A percentile compares a stretch with the other conserved stretches of the same genome.
phyloP scores from a whole-genome alignment of 805 yeast genomes.

The Candida succiphila region DNA sequence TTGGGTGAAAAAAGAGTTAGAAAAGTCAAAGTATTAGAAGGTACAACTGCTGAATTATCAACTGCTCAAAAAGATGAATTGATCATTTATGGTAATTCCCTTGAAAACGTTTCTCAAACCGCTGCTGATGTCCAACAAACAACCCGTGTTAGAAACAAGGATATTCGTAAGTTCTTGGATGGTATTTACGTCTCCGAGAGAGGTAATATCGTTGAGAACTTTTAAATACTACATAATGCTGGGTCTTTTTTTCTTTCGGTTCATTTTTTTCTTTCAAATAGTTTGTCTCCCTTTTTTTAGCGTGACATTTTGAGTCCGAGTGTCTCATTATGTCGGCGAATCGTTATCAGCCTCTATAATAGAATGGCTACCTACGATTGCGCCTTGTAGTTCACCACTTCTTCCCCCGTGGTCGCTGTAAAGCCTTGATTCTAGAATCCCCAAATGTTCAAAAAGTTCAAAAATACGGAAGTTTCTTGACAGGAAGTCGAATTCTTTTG shows the following conservation, averaged over 20 bases:
- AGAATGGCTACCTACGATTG: conserved; percentile 24
- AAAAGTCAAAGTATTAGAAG: conserved; percentile 75
- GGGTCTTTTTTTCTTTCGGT: background rate
- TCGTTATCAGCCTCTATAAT: conserved; percentile 20
- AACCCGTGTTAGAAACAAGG: conserved; percentile 99
- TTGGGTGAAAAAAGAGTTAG: conserved; percentile 99
- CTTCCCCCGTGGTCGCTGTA: too few relatives aligned
- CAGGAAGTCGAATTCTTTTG: too few relatives aligned
- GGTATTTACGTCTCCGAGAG: conserved; percentile 99
- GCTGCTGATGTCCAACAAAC: conserved; percentile 98
- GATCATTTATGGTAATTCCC: conserved; percentile 86
- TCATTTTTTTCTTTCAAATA: conserved; percentile 1
- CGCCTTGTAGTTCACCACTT: conserved; percentile 8
- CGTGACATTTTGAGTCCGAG: conserved; percentile 18
- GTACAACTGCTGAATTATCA: conserved; percentile 80
- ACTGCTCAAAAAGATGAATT: conserved; percentile 90
- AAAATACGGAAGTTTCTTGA: too few relatives aligned
- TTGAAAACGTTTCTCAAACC: conserved; percentile 95
- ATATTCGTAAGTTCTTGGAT: conserved; percentile 99
- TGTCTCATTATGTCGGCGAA: conserved; percentile 20
- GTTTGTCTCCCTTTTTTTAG: too few relatives aligned
- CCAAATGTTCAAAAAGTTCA: background rate
- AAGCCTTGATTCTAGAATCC: background rate
- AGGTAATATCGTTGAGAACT: conserved; percentile 65
- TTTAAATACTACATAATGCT: background rate